These are phyloP conservation scores for Stygiomarasmius scandens DNA, from an alignment of 1,284 basidiomycete species.

Conservation along the genomic window DNA sequence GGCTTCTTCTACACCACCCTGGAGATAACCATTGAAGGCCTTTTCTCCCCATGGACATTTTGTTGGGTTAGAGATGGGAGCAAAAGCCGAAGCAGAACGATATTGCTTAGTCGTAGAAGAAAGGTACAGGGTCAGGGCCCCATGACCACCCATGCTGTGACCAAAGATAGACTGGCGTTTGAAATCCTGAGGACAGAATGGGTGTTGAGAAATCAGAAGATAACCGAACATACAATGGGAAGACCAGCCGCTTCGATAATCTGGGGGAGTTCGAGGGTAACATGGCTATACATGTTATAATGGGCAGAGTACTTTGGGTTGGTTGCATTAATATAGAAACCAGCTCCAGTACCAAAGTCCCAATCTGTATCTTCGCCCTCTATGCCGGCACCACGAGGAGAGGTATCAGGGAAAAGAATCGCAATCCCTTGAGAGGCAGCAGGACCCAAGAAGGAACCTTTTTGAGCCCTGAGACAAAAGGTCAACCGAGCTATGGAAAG, in stretches of 20 bases:
- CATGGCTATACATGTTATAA: constrained; percentile 90
- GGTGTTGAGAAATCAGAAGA: background rate
- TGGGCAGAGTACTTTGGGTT: constrained; percentile 77
- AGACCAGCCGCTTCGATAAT: constrained; percentile 72
- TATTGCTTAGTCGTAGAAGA: constrained; percentile 71
- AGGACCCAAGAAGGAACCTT: constrained; percentile 81
- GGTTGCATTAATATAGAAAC: constrained; percentile 93
- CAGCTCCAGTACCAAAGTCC: constrained; percentile 94
- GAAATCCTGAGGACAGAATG: constrained; percentile 52
- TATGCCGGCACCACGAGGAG: constrained; percentile 90
- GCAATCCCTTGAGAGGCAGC: constrained; percentile 87
- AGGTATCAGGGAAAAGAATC: constrained; percentile 95
- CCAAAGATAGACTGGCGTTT: constrained; percentile 81
- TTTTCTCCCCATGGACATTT: constrained; percentile 91
- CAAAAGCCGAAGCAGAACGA: constrained; percentile 90
- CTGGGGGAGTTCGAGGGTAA: constrained; percentile 82
- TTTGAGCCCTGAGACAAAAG: constrained; percentile 67
- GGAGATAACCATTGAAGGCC: constrained; percentile 90
- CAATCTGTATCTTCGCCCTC: constrained; percentile 87
- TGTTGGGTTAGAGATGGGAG: constrained; percentile 90
- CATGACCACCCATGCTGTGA: constrained; percentile 93
- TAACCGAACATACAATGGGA: constrained; percentile 55
- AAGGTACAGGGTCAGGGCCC: constrained; percentile 91
- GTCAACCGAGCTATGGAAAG: constrained; percentile 7
- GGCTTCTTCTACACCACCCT: constrained; percentile 78